phyloP scores from a whole-genome alignment of 768 basidiomycete genomes.

The Podaxis sp. region DNA sequence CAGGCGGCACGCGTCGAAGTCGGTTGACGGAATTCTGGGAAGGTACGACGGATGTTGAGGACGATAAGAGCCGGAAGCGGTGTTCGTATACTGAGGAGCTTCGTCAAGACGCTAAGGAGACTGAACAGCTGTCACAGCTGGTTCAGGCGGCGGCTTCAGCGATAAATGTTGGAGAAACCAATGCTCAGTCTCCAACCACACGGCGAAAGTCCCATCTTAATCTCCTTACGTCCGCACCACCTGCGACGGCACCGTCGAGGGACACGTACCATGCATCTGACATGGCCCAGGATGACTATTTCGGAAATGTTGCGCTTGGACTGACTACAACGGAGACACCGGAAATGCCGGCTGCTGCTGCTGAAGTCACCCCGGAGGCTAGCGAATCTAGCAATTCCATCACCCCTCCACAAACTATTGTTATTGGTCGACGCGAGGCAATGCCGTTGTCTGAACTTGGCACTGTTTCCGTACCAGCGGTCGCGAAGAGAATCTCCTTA shows the following conservation, averaged over 20 bases:
- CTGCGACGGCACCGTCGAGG: constrained; percentile 24
- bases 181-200: background rate
- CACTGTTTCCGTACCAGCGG: constrained; percentile 41
- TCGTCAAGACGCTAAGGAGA: constrained; percentile 10
- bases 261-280: constrained; percentile 6
- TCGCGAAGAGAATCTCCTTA: constrained; percentile 52
- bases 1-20: constrained; percentile 51
- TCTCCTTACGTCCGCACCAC: constrained; percentile 17
- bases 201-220: constrained; percentile 4
- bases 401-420: background rate
- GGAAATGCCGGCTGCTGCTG: background rate
- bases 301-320: constrained; percentile 14
- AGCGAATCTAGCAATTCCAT: background rate
- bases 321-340: background rate
- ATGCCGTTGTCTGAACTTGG: constrained; percentile 19
- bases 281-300: constrained; percentile 18
- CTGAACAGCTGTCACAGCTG: constrained; percentile 2
- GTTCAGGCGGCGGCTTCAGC: constrained; percentile 1
- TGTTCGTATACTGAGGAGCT: constrained; percentile 16
- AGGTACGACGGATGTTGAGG: constrained; percentile 67
- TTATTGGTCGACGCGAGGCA: constrained; percentile 13
- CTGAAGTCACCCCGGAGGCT: background rate
- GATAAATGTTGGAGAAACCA: background rate
- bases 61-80: constrained; percentile 21
- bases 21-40: constrained; percentile 76